Evolutionary conservation across 768 basidiomycete species (phyloP), one percentile per base, ranked within the genome.

Genomic region (Trametes villosa): DNA sequence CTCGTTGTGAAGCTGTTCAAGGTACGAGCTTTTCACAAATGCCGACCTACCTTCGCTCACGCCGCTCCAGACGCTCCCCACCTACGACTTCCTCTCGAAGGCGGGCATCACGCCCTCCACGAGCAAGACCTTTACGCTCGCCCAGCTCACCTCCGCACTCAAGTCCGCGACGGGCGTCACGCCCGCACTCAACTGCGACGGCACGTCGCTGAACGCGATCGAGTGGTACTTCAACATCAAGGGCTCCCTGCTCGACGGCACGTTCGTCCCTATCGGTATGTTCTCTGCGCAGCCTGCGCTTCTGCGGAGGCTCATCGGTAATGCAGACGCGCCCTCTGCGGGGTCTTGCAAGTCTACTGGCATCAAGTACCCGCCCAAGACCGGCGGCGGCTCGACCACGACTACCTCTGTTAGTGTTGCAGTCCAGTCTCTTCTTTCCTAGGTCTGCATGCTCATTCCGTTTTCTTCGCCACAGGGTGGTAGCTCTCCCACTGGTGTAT

Each of bases 101-200:
- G 86, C 81, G n/a, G 91, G 91, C 26, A 94, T 94, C 65, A 83
- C 82, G 3, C 93, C 93, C 13, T 81, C 81, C n/a, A 74, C 77
- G 3, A 76, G 72, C 60, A 69, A 74, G 65, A 89, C 88, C 0
- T 86, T 85, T 70, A 83, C 83, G 0, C 78, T 89, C 18, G 75
- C 82, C 15, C 68, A 77, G 11, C 68, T 91, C 46, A 77, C 78
- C 12, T 69, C 78, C 36, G 89, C 88, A 3, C 75, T 92, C 48
- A 77, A 81, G 70, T 56, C 74, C 12, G 84, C 78, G 33, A 83
- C 81, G 5, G 86, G 83, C 30, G 87, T 79, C 54, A 84, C 78
- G 2, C 86, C 86, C 2, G 67, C 74, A 8, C 67, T 87, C 13
- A 72, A 78, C 59, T 87, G 86, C 70, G 55, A 70, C 7, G 67